Evolutionary conservation across 1,139 yeast genomes (phyloP).

Genomic region (Saccharomycopsis crataegensis): DNA sequence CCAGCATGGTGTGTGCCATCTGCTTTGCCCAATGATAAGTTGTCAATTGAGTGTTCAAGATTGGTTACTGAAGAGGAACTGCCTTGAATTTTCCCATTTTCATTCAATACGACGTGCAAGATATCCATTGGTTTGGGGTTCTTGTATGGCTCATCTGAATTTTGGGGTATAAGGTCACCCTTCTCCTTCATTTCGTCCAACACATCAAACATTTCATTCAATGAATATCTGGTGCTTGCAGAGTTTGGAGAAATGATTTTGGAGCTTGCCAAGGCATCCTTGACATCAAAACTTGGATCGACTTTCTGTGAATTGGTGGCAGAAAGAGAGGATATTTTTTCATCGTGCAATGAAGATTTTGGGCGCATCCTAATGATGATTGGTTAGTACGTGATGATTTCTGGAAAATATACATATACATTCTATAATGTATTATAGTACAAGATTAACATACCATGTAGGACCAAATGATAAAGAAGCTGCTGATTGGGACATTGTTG

Average conservation of each 20-base stretch:
- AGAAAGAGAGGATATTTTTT: slow-evolving; percentile 8
- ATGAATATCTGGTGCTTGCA: slow-evolving; percentile 11
- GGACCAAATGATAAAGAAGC: slow-evolving; percentile 34
- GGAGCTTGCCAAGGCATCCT: slow-evolving; percentile 17
- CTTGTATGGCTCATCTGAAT: slow-evolving; percentile 4
- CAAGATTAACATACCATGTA: slow-evolving; percentile 30
- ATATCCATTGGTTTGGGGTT: slow-evolving; percentile 7
- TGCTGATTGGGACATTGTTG: slow-evolving; percentile 24
- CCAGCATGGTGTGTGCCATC: no score
- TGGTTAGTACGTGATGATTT: slow-evolving; percentile 21
- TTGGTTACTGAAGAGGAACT: not conserved
- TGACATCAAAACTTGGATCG: slow-evolving; percentile 16
- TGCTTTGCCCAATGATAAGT: not conserved
- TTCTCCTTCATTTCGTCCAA: slow-evolving; percentile 6
- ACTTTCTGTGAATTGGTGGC: slow-evolving; percentile 8
- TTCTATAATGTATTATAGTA: not conserved
- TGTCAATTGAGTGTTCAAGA: not conserved
- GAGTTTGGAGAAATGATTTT: slow-evolving; percentile 10
- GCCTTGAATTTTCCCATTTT: not conserved
- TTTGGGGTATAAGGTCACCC: slow-evolving; percentile 4
- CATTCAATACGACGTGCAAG: slow-evolving; percentile 5
- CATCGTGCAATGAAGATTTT: slow-evolving; percentile 21
- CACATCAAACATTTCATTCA: slow-evolving; percentile 14
- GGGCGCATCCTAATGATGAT: slow-evolving; percentile 28
- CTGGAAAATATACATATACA: not conserved